Evolutionary conservation across 2,329 filamentous ascomycete genomes (phyloP).

Genomic region (Fusarium multiceps): DNA sequence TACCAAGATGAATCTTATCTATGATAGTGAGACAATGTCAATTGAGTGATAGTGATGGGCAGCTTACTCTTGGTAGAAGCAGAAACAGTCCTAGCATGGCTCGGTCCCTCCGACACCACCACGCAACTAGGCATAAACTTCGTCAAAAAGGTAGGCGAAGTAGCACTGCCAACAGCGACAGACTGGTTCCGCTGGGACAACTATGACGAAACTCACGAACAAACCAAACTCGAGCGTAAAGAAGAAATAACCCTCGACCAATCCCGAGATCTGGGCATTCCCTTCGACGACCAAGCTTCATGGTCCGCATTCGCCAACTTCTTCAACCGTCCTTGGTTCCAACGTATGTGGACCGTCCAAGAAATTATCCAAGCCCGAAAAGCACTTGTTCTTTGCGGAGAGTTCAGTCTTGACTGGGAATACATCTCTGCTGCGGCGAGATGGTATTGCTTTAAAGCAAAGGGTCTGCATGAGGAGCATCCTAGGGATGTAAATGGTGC

Average conservation of each 20-base stretch:
- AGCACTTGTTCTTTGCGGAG: conserved; percentile 27
- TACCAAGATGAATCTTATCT: conserved; percentile 33
- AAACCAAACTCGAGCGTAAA: conserved; percentile 16
- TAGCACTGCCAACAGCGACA: conserved; percentile 30
- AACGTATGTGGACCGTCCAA: conserved; percentile 40
- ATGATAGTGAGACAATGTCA: conserved; percentile 3
- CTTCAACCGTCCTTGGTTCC: conserved; percentile 35
- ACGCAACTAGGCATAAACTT: conserved; percentile 8
- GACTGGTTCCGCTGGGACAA: conserved; percentile 29
- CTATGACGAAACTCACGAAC: conserved; percentile 7
- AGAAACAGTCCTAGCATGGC: conserved; percentile 35
- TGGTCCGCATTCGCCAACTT: conserved; percentile 30
- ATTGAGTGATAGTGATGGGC: no score
- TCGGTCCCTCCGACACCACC: conserved; percentile 13
- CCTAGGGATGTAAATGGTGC: conserved; percentile 16
- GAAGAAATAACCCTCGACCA: conserved; percentile 19
- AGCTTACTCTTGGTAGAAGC: conserved; percentile 18
- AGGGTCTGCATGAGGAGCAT: background rate
- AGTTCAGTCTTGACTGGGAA: conserved; percentile 19
- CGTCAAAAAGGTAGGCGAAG: conserved; percentile 20
- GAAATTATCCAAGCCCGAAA: conserved; percentile 39
- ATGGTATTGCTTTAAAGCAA: conserved; percentile 32
- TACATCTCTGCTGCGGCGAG: conserved; percentile 28
- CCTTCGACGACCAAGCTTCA: conserved; percentile 14
- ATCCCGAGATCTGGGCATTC: conserved; percentile 20